phyloP scores from a whole-genome alignment of 306 rosid species.

The Clitoria ternatea region DNA sequence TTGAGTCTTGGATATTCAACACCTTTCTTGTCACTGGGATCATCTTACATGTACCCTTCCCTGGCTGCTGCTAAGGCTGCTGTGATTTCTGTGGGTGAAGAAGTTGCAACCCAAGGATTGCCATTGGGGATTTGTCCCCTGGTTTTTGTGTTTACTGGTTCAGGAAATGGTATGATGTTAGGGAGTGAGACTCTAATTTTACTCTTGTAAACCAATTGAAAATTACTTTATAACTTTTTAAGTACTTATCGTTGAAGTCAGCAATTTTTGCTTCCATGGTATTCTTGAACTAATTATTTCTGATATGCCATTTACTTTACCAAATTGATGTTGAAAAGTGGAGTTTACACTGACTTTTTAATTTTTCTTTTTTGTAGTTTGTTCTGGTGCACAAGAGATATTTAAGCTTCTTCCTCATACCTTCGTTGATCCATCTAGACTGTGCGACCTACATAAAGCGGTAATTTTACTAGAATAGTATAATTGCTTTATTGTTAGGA shows the following conservation, averaged over 20 bases:
- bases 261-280: too few relatives aligned
- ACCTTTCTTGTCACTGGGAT: constrained; percentile 87
- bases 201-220: too few relatives aligned
- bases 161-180: constrained; percentile 79
- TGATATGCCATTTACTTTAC: constrained; percentile 3
- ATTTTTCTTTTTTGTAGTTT: constrained; percentile 53
- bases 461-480: constrained; percentile 30
- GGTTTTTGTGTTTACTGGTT: constrained; percentile 84
- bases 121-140: constrained; percentile 86
- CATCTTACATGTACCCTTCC: constrained; percentile 94
- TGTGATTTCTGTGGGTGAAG: constrained; percentile 90
- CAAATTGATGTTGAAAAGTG: not conserved
- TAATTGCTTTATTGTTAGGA: not conserved
- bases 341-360: not conserved
- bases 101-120: constrained; percentile 76
- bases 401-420: constrained; percentile 92
- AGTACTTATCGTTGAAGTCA: too few relatives aligned
- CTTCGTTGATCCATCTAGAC: constrained; percentile 70
- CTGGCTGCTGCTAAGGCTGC: constrained; percentile 97
- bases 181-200: constrained; percentile 29
- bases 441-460: constrained; percentile 46
- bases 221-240: too few relatives aligned
- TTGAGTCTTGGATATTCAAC: constrained; percentile 94
- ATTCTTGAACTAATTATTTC: not conserved
- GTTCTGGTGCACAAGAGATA: constrained; percentile 86